Percentiles rank a stretch among this genome's conserved stretches.
Conservation (phyloP, 352 stramenopile genomes). For the Pelagophyceae sp. region DNA sequence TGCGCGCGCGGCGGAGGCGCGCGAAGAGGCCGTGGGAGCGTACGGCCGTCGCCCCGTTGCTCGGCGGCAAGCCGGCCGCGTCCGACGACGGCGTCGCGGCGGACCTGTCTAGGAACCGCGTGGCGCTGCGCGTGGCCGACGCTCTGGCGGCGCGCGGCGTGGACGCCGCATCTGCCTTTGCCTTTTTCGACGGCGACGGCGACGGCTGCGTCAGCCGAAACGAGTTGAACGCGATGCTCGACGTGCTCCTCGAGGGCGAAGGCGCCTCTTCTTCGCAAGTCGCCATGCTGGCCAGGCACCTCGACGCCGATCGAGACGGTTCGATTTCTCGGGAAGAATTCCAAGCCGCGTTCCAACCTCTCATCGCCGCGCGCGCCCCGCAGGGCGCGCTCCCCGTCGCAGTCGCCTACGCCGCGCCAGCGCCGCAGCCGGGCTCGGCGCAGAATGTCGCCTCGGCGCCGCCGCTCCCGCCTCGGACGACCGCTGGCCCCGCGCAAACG, state of each 20-base stretch:
- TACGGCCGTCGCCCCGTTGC: neutral
- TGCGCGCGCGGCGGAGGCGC: neutral
- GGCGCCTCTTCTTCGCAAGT: slow-evolving; percentile 44
- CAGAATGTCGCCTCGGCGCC: no score
- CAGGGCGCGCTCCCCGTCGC: neutral
- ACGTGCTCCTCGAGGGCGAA: slow-evolving; percentile 58
- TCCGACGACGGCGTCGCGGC: neutral
- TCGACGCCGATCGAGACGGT: slow-evolving; percentile 72
- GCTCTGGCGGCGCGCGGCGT: slow-evolving; percentile 66
- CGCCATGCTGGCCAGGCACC: slow-evolving; percentile 63
- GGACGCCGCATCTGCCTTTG: slow-evolving; percentile 72
- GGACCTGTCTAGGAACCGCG: no score
- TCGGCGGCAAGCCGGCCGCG: neutral
- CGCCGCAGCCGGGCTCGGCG: no score
- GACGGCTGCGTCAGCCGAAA: slow-evolving; percentile 67
- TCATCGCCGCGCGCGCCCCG: neutral
- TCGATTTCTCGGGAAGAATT: slow-evolving; percentile 79
- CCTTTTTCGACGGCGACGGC: slow-evolving; percentile 68
- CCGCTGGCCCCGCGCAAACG: no score
- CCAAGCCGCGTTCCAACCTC: slow-evolving; percentile 56
- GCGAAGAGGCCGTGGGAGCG: neutral
- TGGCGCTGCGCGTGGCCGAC: slow-evolving; percentile 19
- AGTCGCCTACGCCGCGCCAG: neutral
- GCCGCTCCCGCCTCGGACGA: no score
- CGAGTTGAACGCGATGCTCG: slow-evolving; percentile 67